Conservation (phyloP, 306 rosid genomes). For the Senna siamea region DNA sequence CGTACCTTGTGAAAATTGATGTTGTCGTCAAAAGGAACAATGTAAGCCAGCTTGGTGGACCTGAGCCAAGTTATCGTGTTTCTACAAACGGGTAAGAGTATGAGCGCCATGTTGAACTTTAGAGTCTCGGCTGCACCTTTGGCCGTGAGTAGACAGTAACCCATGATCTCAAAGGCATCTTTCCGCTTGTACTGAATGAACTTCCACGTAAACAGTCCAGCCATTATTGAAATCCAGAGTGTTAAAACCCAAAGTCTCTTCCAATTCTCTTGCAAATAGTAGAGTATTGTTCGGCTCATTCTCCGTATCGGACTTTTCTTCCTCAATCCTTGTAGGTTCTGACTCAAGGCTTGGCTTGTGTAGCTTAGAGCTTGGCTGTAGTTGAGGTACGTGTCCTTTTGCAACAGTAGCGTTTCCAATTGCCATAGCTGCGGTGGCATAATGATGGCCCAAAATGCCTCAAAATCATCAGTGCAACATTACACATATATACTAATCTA, state of each 20-base stretch:
- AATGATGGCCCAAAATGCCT: conserved; percentile 40
- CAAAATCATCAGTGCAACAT: conserved; percentile 38
- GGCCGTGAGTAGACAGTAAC: conserved; percentile 87
- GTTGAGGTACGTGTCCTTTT: conserved; percentile 91
- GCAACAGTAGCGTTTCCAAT: conserved; percentile 90
- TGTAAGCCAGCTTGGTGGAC: conserved; percentile 65
- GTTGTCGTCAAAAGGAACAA: conserved; percentile 94
- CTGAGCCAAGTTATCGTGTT: conserved; percentile 95
- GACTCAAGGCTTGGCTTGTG: conserved; percentile 98
- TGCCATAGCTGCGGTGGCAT: conserved; percentile 84
- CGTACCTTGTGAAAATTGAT: conserved; percentile 97
- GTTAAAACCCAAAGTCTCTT: conserved; percentile 85
- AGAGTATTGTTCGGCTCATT: conserved; percentile 66
- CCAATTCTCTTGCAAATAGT: conserved; percentile 93
- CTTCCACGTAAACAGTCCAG: conserved; percentile 85
- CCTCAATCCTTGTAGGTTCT: conserved; percentile 91
- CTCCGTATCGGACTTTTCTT: conserved; percentile 69
- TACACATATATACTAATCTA: no score
- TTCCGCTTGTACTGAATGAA: conserved; percentile 73
- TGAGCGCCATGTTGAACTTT: conserved; percentile 95
- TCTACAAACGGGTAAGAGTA: conserved; percentile 91
- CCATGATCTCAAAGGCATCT: conserved; percentile 67
- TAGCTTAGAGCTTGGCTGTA: conserved; percentile 98
- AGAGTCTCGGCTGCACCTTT: conserved; percentile 95
- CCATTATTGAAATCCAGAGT: conserved; percentile 75